Base-by-base conservation (phyloP, 2,329 filamentous ascomycete species). In the Ophiostoma triangulosporum region DNA sequence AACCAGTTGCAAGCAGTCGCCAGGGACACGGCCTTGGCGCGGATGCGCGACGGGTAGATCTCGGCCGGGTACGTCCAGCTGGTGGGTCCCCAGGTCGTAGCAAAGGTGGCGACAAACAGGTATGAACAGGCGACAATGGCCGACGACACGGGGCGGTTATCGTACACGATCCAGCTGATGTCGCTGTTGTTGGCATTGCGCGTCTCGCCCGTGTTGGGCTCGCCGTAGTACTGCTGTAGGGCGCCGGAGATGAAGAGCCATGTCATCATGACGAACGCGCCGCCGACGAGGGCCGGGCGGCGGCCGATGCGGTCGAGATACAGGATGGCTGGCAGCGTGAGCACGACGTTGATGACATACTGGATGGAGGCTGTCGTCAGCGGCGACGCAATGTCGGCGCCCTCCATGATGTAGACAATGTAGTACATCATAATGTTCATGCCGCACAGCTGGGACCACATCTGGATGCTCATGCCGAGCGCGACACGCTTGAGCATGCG, bases 51-150 rank as follows among this genome's bases (percentile, higher is more conserved):
- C 1, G 69, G 69, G 60, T 68, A 70, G 59, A 72, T 70, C 61
- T 74, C 71, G n/a, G 70, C 69, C 0, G 71, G 69, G 55, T 74
- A 74, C 0, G 70, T 70, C 71, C 72, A 74, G 1, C 69, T 71
- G 3, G 72, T 69, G 1, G 73, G 74, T n/a, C 72, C 73, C 70
- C 70, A 73, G 14, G 71, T 73, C 0, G 70, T 66, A 22, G 84
- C 84, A 60, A 78, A 88, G 1, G 76, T 78, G 3, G 81, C 82
- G 15, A 88, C 83, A 60, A 87, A 86, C 17, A 88, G 76, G 62
- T 86, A 88, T 0, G 82, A 83, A 68, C 77, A 84, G 11, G 83
- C 81, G 48, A 82, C 81, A 48, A 89, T 75, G 15, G 73, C 83
- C 55, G 77, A 77, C 2, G 81, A 81, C 1, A 76, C 73, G 0